Evolutionary conservation across 1,284 basidiomycete genomes (phyloP), one percentile per base, ranked within the genome.

Genomic region (Microbotryum violaceum): DNA sequence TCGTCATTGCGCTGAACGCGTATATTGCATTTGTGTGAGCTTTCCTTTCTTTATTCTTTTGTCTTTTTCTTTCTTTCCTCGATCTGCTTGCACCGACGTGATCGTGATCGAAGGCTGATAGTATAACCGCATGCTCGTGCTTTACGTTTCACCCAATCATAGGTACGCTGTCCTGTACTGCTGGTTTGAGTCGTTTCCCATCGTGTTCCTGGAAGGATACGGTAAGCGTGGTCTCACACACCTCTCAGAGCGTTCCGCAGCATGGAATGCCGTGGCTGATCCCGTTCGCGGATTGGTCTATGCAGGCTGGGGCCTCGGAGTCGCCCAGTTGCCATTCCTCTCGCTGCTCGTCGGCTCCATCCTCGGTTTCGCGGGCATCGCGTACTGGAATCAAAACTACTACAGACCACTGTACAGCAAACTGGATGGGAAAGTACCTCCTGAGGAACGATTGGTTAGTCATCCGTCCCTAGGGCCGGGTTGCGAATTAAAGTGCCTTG

Each of bases 331-430:
- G 23, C 71, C 73, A 3, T 74, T 71, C 64, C 48, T 68, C 18
- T 68, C 70, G 12, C 54, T 74, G 18, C 56, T 74, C 8, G 67
- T 74, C 12, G 72, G 72, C 14, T 49, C 67, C n/a, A 44, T 70
- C 31, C 55, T 71, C 53, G 63, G 63, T 37, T 70, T 70, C 58
- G 29, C 55, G 18, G 66, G 63, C 3, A 71, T 69, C 57, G 54
- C 56, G 27, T 20, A 61, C 23, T 72, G 71, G 72, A 70, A 71
- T 64, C 65, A 63, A 45, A 54, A 62, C 14, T 67, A 63, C 62
- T 69, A 70, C 57, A 66, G 67, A 56, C 59, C 63, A 27, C 47
- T 57, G 45, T 72, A 65, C 56, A 44, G 57, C 37, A 50, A 62
- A 20, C 47, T 52, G 6, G 47, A 67, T 8, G 67, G 66, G 23